phyloP scores from a whole-genome alignment of 768 basidiomycete species.

The Steccherinum ochraceum region DNA sequence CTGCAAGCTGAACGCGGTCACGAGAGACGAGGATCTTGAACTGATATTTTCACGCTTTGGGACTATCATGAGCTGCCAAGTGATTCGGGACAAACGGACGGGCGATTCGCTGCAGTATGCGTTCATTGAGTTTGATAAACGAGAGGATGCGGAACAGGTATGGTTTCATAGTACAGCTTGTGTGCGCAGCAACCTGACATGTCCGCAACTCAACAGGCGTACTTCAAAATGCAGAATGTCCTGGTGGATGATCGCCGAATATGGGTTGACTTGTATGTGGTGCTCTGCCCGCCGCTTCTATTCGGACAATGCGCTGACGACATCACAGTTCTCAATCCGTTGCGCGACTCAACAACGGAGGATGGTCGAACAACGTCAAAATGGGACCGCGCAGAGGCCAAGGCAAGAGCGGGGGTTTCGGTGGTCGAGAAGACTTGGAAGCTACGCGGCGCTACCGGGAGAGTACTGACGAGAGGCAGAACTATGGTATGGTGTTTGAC shows the following conservation, averaged over 20 bases:
- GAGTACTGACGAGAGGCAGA: slow-evolving; percentile 26
- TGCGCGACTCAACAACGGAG: slow-evolving; percentile 64
- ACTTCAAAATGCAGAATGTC: slow-evolving; percentile 99
- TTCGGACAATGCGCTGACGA: slow-evolving; percentile 15
- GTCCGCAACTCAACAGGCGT: slow-evolving; percentile 55
- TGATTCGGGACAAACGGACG: slow-evolving; percentile 92
- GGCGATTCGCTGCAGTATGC: slow-evolving; percentile 98
- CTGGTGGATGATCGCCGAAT: slow-evolving; percentile 95
- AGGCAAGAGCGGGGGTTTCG: slow-evolving; percentile 40
- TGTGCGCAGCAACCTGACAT: background rate
- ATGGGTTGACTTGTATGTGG: slow-evolving; percentile 96
- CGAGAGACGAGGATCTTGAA: slow-evolving; percentile 92
- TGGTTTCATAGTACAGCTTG: too few relatives aligned
- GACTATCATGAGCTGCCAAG: slow-evolving; percentile 93
- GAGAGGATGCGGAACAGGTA: slow-evolving; percentile 92
- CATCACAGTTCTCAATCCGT: slow-evolving; percentile 82
- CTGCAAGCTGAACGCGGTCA: slow-evolving; percentile 96
- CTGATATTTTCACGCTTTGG: slow-evolving; percentile 97
- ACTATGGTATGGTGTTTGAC: slow-evolving; percentile 85
- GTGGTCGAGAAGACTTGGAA: slow-evolving; percentile 71
- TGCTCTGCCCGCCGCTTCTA: too few relatives aligned
- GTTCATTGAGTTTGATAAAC: slow-evolving; percentile 95
- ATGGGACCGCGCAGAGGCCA: slow-evolving; percentile 34
- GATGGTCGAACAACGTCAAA: slow-evolving; percentile 77
- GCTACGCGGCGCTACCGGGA: slow-evolving; percentile 63